Evolutionary conservation across 768 basidiomycete species (phyloP).

Genomic region (Leccinum subgranulosum): DNA sequence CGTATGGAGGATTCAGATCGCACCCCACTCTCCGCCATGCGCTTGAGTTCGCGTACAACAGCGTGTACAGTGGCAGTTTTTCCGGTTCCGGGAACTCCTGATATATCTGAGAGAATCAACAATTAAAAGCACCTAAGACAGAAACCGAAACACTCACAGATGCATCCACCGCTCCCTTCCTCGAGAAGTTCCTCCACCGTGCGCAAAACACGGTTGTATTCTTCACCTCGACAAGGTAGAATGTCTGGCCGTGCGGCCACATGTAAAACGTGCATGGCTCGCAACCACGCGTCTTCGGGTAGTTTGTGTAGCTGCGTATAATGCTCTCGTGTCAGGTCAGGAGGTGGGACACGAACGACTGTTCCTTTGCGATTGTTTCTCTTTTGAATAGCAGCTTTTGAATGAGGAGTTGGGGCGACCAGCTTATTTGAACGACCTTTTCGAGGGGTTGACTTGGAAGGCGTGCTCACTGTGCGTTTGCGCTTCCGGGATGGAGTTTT

Average conservation of each 20-base stretch:
- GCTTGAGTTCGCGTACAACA: conserved; percentile 83
- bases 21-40: conserved; percentile 81
- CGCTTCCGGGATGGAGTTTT: conserved; percentile 57
- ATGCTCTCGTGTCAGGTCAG: conserved; percentile 34
- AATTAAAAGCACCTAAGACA: background rate
- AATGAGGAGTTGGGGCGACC: conserved; percentile 71
- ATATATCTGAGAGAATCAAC: conserved; percentile 64
- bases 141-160: conserved; percentile 58
- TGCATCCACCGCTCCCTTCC: conserved; percentile 91
- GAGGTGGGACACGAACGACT: conserved; percentile 34
- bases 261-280: conserved; percentile 88
- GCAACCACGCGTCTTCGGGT: conserved; percentile 75
- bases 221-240: conserved; percentile 84
- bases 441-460: conserved; percentile 33
- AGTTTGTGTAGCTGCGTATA: conserved; percentile 47
- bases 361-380: conserved; percentile 34
- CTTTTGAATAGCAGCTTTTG: conserved; percentile 60
- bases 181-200: conserved; percentile 84
- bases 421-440: conserved; percentile 37
- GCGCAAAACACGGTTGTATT: conserved; percentile 72
- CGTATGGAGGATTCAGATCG: conserved; percentile 20
- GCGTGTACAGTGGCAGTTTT: conserved; percentile 98
- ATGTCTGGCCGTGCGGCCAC: conserved; percentile 90
- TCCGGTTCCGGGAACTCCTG: conserved; percentile 97
- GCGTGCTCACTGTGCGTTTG: conserved; percentile 34